Percentiles rank a stretch among this genome's conserved stretches.
Evolutionary conservation across 139 green algal genomes (phyloP).

Genomic region (Nannochloris sp.): DNA sequence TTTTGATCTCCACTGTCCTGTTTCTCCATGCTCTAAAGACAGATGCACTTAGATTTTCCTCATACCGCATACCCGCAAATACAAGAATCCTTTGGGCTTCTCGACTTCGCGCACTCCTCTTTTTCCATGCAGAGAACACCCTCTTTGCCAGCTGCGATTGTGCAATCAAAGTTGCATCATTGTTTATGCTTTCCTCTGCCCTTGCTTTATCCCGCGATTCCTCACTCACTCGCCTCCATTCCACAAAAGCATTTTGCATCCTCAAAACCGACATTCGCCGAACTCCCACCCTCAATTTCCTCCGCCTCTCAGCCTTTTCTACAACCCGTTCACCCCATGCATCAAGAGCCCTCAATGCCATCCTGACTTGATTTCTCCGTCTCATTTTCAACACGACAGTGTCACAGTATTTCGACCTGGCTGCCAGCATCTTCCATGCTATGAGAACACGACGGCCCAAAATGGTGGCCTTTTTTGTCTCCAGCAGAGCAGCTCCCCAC

Average conservation of each 20-base stretch:
- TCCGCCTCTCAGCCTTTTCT: background rate
- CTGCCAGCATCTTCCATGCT: background rate
- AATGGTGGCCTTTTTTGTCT: slow-evolving; percentile 7
- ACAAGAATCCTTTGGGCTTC: background rate
- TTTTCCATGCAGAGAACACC: slow-evolving; percentile 14
- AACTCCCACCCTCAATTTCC: slow-evolving; percentile 13
- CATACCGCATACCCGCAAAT: background rate
- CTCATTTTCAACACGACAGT: slow-evolving; percentile 21
- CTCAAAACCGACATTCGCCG: slow-evolving; percentile 17
- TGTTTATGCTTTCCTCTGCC: background rate
- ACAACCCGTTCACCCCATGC: slow-evolving; percentile 14
- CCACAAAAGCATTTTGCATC: slow-evolving; percentile 14
- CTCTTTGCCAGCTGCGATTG: background rate
- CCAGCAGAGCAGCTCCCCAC: slow-evolving; percentile 27
- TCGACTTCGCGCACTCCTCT: background rate
- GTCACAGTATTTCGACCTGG: slow-evolving; percentile 11
- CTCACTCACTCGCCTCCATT: slow-evolving; percentile 1
- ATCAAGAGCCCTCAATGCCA: slow-evolving; percentile 2
- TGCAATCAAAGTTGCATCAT: background rate
- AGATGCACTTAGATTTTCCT: background rate
- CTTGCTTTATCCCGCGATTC: background rate
- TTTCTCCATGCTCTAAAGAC: slow-evolving; percentile 1
- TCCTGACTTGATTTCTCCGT: slow-evolving; percentile 6
- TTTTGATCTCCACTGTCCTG: background rate
- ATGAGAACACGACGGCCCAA: slow-evolving; percentile 10